Evolutionary conservation across 257 asterid species (phyloP).

Genomic region (Coffea eugenioides): DNA sequence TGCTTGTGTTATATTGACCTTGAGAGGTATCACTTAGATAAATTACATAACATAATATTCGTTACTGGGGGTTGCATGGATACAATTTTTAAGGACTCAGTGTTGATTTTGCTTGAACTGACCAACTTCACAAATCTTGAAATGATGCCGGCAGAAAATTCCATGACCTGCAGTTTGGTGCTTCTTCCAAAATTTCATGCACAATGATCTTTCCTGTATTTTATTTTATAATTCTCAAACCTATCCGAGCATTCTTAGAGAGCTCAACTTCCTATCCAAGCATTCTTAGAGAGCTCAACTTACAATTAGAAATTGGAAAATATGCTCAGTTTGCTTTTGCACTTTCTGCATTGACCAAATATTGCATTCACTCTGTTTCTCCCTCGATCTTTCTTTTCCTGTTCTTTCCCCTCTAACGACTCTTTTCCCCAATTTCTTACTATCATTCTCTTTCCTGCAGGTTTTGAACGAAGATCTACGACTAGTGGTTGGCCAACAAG

Average conservation of each 20-base stretch:
- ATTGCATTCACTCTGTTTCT: not conserved
- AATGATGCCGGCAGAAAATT: not conserved
- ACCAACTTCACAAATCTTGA: not conserved
- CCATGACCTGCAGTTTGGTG: not conserved
- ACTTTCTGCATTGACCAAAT: not conserved
- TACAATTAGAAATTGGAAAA: not conserved
- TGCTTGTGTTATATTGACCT: not conserved
- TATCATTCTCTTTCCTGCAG: constrained; percentile 27
- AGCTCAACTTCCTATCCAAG: not conserved
- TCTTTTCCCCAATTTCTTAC: not conserved
- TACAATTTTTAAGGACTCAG: not conserved
- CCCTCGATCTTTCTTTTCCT: not conserved
- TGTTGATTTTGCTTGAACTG: not conserved
- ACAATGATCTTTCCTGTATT: not conserved
- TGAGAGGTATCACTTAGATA: not conserved
- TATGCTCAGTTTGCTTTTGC: not conserved
- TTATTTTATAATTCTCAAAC: not conserved
- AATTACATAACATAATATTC: not conserved
- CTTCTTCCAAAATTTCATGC: not conserved
- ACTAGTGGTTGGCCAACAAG: constrained; percentile 80
- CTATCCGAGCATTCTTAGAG: not conserved
- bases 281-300: not conserved
- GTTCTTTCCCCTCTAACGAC: no score
- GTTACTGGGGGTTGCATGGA: not conserved
- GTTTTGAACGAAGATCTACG: constrained; percentile 85